A percentile compares a stretch with the other conserved stretches of the same genome.
Evolutionary conservation across 164 flowering plant species (phyloP).

Genomic region (Platanus orientalis): DNA sequence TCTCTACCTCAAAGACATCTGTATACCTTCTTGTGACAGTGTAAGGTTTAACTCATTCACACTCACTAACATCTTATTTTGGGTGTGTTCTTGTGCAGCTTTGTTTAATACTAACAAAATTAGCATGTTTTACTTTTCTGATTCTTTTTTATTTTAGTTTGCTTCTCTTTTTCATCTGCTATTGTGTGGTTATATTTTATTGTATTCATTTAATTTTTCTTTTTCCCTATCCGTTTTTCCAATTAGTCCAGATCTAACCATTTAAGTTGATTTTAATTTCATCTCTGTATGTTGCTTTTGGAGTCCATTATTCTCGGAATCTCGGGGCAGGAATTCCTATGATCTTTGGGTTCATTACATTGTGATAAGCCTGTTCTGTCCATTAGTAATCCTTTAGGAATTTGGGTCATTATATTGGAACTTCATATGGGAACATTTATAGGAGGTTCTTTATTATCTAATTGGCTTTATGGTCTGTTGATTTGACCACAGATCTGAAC

Average conservation of each 20-base stretch:
- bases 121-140: neutral
- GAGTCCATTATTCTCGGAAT: too few relatives aligned
- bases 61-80: neutral
- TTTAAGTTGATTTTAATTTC: too few relatives aligned
- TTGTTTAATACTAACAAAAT: neutral
- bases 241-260: too few relatives aligned
- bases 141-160: neutral
- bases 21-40: neutral
- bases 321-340: too few relatives aligned
- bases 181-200: neutral
- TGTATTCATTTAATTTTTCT: neutral
- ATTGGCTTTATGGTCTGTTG: neutral
- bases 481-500: slow-evolving; percentile 68
- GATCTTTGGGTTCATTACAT: too few relatives aligned
- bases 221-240: neutral
- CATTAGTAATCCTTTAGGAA: too few relatives aligned
- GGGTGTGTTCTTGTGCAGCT: neutral
- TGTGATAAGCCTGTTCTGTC: too few relatives aligned
- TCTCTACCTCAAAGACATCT: too few relatives aligned
- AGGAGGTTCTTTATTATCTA: neutral
- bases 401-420: neutral
- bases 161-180: neutral
- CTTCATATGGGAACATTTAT: neutral
- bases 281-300: too few relatives aligned
- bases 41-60: too few relatives aligned